phyloP scores from a whole-genome alignment of 495 filamentous ascomycete species.

The Neurospora tetrasperma region DNA sequence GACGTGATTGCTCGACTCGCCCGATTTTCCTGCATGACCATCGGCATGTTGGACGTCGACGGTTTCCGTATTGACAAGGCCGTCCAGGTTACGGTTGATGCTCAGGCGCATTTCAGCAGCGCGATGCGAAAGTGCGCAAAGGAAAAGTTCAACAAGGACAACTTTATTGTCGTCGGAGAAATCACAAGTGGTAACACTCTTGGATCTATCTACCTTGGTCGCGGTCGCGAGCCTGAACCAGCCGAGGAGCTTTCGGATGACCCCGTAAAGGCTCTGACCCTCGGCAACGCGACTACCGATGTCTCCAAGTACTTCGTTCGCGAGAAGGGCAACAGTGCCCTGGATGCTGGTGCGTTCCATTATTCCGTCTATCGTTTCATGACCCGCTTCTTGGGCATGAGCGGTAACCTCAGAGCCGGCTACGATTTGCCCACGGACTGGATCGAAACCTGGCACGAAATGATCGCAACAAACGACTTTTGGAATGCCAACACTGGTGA shows the following conservation, averaged over 20 bases:
- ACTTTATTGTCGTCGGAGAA: constrained; percentile 57
- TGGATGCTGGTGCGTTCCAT: constrained; percentile 60
- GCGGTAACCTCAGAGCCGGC: constrained; percentile 51
- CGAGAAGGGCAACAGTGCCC: constrained; percentile 42
- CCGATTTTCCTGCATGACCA: constrained; percentile 57
- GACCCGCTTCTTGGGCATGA: constrained; percentile 55
- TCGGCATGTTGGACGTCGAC: constrained; percentile 56
- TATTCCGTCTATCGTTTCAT: constrained; percentile 62
- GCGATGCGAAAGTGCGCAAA: constrained; percentile 48
- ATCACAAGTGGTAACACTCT: constrained; percentile 55
- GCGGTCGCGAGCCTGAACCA: constrained; percentile 50
- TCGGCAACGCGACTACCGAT: constrained; percentile 31
- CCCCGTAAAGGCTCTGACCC: constrained; percentile 28
- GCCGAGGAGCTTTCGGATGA: constrained; percentile 5
- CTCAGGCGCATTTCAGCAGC: constrained; percentile 46
- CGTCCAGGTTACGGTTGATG: constrained; percentile 55
- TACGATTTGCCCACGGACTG: constrained; percentile 51
- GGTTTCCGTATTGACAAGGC: constrained; percentile 64
- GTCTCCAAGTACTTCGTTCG: constrained; percentile 47
- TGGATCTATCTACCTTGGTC: constrained; percentile 56
- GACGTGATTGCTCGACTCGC: constrained; percentile 48
- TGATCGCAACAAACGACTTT: constrained; percentile 55
- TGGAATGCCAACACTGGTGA: constrained; percentile 54
- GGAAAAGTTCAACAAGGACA: constrained; percentile 41
- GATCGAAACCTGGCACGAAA: constrained; percentile 51